Percentiles rank a stretch among this genome's conserved stretches.
phyloP scores from a whole-genome alignment of 345 rosid genomes.

The Rhizophora apiculata region DNA sequence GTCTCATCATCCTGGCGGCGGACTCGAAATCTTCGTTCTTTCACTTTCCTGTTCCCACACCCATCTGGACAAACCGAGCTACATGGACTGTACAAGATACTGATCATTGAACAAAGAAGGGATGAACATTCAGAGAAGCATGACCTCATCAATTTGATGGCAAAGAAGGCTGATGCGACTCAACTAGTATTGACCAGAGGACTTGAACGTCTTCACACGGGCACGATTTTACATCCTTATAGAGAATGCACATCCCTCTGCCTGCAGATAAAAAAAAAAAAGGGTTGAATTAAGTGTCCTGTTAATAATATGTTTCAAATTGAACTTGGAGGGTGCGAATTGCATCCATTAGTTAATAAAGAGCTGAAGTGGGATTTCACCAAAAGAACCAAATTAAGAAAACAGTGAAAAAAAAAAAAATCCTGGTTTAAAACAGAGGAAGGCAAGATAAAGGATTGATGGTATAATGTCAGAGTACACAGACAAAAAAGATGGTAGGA shows the following conservation, averaged over 20 bases:
- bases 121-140: neutral
- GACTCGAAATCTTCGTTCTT: too few relatives aligned
- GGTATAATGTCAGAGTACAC: neutral
- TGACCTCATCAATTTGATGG: neutral
- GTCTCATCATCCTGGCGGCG: too few relatives aligned
- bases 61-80: too few relatives aligned
- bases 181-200: constrained; percentile 26
- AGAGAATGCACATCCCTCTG: constrained; percentile 17
- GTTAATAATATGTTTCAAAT: neutral
- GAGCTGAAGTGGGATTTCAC: neutral
- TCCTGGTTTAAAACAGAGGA: neutral
- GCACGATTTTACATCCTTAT: constrained; percentile 27
- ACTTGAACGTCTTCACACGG: constrained; percentile 22
- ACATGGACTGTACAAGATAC: too few relatives aligned
- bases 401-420: neutral
- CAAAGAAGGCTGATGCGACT: constrained; percentile 10
- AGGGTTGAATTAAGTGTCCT: neutral
- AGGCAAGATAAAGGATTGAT: neutral
- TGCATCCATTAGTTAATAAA: too few relatives aligned
- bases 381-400: neutral
- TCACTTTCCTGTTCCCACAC: too few relatives aligned
- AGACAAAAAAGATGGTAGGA: neutral
- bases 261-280: neutral
- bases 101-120: neutral
- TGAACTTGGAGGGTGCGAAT: neutral